Percentiles rank a stretch among this genome's conserved stretches.
These are phyloP conservation scores for Macrophomina pseudophaseolina DNA, from an alignment of 2,329 filamentous ascomycete species.

Conservation along the genomic window DNA sequence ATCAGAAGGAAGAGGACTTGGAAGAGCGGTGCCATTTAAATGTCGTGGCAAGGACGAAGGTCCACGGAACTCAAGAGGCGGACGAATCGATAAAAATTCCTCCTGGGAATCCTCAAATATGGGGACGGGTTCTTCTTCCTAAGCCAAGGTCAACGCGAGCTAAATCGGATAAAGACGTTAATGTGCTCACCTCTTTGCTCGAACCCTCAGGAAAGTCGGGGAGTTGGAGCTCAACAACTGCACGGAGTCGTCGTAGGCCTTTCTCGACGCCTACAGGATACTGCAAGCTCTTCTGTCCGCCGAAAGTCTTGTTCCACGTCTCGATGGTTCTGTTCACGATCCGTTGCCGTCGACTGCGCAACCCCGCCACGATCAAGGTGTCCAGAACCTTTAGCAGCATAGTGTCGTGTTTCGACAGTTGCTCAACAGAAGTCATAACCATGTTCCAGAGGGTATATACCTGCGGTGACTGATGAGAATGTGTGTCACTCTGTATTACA, in stretches of 20 bases:
- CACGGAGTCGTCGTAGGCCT: conserved; percentile 65
- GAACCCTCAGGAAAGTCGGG: conserved; percentile 52
- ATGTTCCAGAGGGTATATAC: conserved; percentile 47
- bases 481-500: background rate
- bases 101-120: conserved; percentile 29
- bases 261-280: conserved; percentile 70
- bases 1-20: background rate
- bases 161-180: conserved; percentile 29
- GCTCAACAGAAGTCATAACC: conserved; percentile 60
- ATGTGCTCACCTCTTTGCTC: conserved; percentile 40
- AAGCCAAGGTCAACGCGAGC: conserved; percentile 53
- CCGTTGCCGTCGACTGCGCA: conserved; percentile 57
- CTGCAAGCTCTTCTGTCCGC: conserved; percentile 60
- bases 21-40: background rate
- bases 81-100: conserved; percentile 40
- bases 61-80: background rate
- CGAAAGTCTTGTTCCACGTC: conserved; percentile 75
- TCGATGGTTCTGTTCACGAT: conserved; percentile 59
- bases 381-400: conserved; percentile 60
- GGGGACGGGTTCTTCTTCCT: background rate
- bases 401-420: conserved; percentile 63
- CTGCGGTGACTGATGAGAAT: conserved; percentile 34
- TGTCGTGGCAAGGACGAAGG: background rate
- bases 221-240: conserved; percentile 58
- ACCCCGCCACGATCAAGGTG: conserved; percentile 56